Evolutionary conservation across 2,329 filamentous ascomycete species (phyloP), one percentile per base, ranked within the genome.

Genomic region (Cladophialophora yegresii): DNA sequence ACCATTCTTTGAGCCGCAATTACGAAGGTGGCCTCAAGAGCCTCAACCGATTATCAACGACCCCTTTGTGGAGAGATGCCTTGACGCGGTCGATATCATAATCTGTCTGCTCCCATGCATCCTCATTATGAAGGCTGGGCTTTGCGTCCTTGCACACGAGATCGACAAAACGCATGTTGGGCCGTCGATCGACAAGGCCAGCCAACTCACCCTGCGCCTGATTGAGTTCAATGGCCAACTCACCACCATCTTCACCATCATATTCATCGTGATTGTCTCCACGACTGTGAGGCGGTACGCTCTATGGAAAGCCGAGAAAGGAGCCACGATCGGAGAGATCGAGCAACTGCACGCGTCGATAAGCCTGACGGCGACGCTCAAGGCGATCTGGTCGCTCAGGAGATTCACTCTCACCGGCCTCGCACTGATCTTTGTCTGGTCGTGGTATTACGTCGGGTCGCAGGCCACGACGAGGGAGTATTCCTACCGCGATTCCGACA

Each of bases 361-460:
- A 23, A 65, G 62, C 45, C 33, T 65, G 13, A 59, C 58, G 22
- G 61, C 57, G 12, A 67, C 65, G 16, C 51, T 67, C 36, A 67
- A 65, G 28, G 23, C 64, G 9, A 65, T 65, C 28, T 61, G 50
- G 40, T 62, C 65, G 10, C 55, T 67, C 30, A 54, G 62, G 20
- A 30, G 58, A 7, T 67, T 67, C 58, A 65, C 50, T 3, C n/a
- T 61, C 1, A 61, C 49, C 5, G 49, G 55, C 22, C n/a, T 62
- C 13, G 23, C 54, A 9, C 49, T 67, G 1, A 50, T 62, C 22
- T 47, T 43, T 7, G 30, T 65, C 4, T 67, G 65, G 65, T 65
- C 55, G n/a, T 67, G 56, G 28, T 65, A 65, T 43, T 67, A 67
- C 50, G 51, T 67, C 8, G 65, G 65, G n/a, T 58, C 50, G n/a